Base-by-base conservation (phyloP, 192 early-diverging fungal species). In the Coemansia sp. region DNA sequence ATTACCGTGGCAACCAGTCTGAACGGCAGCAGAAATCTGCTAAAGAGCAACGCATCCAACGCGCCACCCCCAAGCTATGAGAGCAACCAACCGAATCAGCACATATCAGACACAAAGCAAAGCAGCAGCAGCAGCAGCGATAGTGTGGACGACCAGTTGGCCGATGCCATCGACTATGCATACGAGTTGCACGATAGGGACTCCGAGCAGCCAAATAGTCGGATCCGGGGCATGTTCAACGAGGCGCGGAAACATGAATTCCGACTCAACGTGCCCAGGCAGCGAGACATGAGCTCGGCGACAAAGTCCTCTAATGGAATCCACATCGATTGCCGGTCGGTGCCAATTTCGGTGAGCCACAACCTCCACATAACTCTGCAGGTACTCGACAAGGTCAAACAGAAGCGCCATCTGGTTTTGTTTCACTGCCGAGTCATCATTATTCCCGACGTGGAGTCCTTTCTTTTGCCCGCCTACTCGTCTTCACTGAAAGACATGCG, bases 241-340 rank as follows among this genome's bases (percentile, higher is more conserved):
- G 65, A 74, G n/a, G 25, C 33, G 18, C 40, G 56, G 8, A 28
- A 24, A 27, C 61, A 54, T 9, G 53, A 51, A 42, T 68, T 48
- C 31, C 30, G 31, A 52, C 53, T 74, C n/a, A 27, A 43, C 19
- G 42, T 74, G 7, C 72, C 72, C 2, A 21, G 28, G 5, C 57
- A 62, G 19, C 49, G 60, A 1, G 58, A 56, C 11, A 42, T 48
- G 11, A 30, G 24, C 28, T 24, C n/a, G 4, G 51, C 55, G 32
- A 16, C 25, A 3, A n/a, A 24, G 24, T 14, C n/a, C 4, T 42
- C 28, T 3, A 31, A 54, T 27, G 66, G 66, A 32, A 48, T 75
- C 6, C 72, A 69, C 12, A 69, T 65, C 3, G 72, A 75, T 30
- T 69, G 72, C 49, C 38, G 72, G 27, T 75, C 72, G 44, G 66